Conservation (phyloP, 371 early-diverging fungal genomes). For the Syncephalastrum sp. region DNA sequence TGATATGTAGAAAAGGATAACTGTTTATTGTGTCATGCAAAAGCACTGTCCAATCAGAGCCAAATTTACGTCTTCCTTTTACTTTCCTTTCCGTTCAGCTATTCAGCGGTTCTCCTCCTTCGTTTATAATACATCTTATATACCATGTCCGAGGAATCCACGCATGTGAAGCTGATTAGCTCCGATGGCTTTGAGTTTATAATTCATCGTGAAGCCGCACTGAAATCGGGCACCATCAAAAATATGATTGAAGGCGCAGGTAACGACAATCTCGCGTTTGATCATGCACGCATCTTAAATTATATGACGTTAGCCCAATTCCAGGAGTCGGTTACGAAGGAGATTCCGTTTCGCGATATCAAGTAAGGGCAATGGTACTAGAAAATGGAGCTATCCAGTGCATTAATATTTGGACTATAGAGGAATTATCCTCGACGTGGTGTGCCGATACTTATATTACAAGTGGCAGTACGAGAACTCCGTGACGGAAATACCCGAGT, state of each 20-base stretch:
- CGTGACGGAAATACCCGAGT: constrained; percentile 83
- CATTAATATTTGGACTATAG: constrained; percentile 36
- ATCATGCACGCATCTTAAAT: constrained; percentile 8
- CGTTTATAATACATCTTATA: too few species aligned
- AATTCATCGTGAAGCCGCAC: constrained; percentile 85
- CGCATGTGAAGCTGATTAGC: constrained; percentile 74
- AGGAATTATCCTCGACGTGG: constrained; percentile 87
- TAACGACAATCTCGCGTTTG: constrained; percentile 21
- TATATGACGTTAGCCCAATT: constrained; percentile 67
- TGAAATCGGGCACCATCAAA: constrained; percentile 89
- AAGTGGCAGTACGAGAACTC: constrained; percentile 69
- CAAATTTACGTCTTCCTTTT: too few species aligned
- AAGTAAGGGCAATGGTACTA: constrained; percentile 61
- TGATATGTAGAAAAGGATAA: too few species aligned
- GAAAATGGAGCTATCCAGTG: not conserved
- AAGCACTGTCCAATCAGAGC: too few species aligned
- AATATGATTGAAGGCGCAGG: constrained; percentile 90
- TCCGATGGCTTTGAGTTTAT: constrained; percentile 90
- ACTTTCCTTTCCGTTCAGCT: too few species aligned
- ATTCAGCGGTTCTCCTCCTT: too few species aligned
- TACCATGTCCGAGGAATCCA: too few species aligned
- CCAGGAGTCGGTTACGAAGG: constrained; percentile 85
- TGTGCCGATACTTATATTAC: constrained; percentile 89
- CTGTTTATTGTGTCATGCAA: too few species aligned
- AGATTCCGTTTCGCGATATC: constrained; percentile 87